A percentile compares a stretch with the other conserved stretches of the same genome.
Conservation (phyloP, 352 stramenopile genomes). For the Globisporangium recalcitrans region DNA sequence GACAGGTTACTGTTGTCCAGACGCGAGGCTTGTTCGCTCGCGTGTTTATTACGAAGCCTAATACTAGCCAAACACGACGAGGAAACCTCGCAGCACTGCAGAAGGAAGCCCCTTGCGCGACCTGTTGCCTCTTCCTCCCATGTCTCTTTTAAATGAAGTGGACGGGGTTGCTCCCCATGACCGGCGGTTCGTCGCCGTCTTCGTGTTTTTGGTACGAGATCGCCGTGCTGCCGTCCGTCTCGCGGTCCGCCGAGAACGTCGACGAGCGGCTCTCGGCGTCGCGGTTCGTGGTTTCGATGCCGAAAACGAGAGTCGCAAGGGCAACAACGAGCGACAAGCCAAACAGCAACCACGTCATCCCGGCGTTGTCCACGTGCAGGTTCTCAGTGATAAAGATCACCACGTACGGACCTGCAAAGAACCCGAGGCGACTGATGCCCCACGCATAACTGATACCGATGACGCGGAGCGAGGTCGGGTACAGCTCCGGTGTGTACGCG, state of each 20-base stretch:
- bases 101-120: too few relatives aligned
- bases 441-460: not conserved
- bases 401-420: not conserved
- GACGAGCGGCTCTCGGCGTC: not conserved
- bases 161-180: too few relatives aligned
- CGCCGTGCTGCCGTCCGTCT: not conserved
- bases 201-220: too few relatives aligned
- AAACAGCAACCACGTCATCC: not conserved
- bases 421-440: not conserved
- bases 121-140: too few relatives aligned
- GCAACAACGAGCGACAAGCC: not conserved
- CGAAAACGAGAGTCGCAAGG: not conserved
- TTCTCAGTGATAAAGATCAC: not conserved
- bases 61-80: too few relatives aligned
- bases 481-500: not conserved
- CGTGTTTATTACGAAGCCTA: too few relatives aligned
- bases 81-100: too few relatives aligned
- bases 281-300: not conserved
- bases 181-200: too few relatives aligned
- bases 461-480: not conserved
- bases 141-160: too few relatives aligned
- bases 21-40: too few relatives aligned
- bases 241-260: too few relatives aligned
- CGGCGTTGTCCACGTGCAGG: not conserved
- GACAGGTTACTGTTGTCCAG: too few relatives aligned